Evolutionary conservation across 495 filamentous ascomycete species (phyloP).

Genomic region (Platismatia glauca): DNA sequence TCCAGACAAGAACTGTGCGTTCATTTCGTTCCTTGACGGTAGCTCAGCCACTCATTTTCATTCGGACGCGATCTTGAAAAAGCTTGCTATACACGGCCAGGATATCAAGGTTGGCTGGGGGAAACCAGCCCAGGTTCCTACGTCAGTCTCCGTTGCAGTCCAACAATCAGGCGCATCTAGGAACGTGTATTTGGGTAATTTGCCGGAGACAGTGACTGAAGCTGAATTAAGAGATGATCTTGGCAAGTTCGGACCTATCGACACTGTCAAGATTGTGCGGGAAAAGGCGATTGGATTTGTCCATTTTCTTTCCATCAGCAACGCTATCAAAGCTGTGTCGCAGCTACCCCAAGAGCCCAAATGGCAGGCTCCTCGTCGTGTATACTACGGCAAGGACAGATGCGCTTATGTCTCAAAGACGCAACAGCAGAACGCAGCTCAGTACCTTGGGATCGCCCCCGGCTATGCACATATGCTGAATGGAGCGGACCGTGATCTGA

Average conservation of each 20-base stretch:
- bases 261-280: conserved; percentile 94
- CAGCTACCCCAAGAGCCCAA: conserved; percentile 93
- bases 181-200: conserved; percentile 93
- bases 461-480: conserved; percentile 95
- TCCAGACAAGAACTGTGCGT: conserved; percentile 98
- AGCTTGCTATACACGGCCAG: conserved; percentile 92
- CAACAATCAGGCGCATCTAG: conserved; percentile 97
- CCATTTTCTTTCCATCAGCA: conserved; percentile 93
- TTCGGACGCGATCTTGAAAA: conserved; percentile 98
- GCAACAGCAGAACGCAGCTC: conserved; percentile 97
- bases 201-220: conserved; percentile 81
- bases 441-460: conserved; percentile 96
- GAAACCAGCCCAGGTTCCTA: conserved; percentile 95
- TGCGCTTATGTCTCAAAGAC: conserved; percentile 99
- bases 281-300: conserved; percentile 99
- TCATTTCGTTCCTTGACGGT: conserved; percentile 96
- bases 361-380: conserved; percentile 90
- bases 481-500: conserved; percentile 87
- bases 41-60: conserved; percentile 98
- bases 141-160: conserved; percentile 89
- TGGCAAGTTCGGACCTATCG: conserved; percentile 91
- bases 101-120: conserved; percentile 99
- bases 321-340: conserved; percentile 97
- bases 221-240: conserved; percentile 92
- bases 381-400: conserved; percentile 97